Percentiles rank a stretch among this genome's conserved stretches.
phyloP scores from a whole-genome alignment of 345 rosid genomes.

The Hypericum androsaemum region DNA sequence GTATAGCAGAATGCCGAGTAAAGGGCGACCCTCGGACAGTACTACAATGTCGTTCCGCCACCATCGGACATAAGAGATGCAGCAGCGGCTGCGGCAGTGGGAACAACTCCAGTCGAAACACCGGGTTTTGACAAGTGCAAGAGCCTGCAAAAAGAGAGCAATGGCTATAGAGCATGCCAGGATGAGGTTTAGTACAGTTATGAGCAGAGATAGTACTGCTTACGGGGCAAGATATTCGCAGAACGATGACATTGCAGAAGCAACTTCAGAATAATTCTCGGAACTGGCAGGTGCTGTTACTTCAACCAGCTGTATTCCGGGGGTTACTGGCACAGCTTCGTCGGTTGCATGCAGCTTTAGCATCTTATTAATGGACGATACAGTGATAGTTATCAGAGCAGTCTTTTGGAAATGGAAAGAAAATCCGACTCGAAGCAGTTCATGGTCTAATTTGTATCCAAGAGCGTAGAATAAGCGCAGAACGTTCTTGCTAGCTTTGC shows the following conservation, averaged over 20 bases:
- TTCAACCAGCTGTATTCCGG: constrained; percentile 94
- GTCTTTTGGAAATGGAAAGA: constrained; percentile 79
- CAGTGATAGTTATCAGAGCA: constrained; percentile 62
- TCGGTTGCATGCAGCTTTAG: constrained; percentile 71
- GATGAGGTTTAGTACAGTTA: background rate
- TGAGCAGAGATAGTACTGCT: constrained; percentile 16
- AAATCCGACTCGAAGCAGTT: constrained; percentile 80
- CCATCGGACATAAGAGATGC: constrained; percentile 97
- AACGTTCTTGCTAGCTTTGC: constrained; percentile 96
- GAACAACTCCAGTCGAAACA: constrained; percentile 74
- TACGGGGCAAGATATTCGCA: constrained; percentile 97
- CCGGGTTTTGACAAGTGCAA: constrained; percentile 89
- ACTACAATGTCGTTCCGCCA: constrained; percentile 50
- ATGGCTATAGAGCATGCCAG: background rate
- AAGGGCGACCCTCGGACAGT: no score
- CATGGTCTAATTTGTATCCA: constrained; percentile 91
- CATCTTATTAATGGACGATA: constrained; percentile 81
- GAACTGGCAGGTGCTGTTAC: constrained; percentile 88
- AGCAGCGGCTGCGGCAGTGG: constrained; percentile 94
- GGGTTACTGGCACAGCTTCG: constrained; percentile 87
- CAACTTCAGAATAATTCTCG: constrained; percentile 79
- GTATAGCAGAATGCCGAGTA: no score
- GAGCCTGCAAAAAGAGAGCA: constrained; percentile 39
- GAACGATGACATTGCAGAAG: constrained; percentile 64
- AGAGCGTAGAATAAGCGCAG: constrained; percentile 62